Percentiles rank a stretch among this genome's conserved stretches.
These are phyloP conservation scores for Parafenestella ontariensis DNA, from an alignment of 2,329 filamentous ascomycete species.

Conservation along the genomic window DNA sequence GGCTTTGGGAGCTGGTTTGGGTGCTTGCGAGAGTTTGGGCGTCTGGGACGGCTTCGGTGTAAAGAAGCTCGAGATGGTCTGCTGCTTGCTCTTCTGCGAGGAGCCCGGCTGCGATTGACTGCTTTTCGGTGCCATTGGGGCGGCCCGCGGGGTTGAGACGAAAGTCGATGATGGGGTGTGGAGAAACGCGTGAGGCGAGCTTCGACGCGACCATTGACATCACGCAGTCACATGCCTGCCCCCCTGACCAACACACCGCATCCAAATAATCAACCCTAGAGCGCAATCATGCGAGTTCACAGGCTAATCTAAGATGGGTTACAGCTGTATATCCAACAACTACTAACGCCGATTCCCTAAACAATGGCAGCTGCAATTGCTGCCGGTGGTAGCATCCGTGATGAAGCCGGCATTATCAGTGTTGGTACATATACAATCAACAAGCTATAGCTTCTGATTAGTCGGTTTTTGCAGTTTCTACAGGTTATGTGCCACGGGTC, in stretches of 20 bases:
- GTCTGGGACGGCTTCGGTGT: conserved; percentile 53
- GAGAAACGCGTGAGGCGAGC: conserved; percentile 23
- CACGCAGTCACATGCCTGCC: conserved; percentile 32
- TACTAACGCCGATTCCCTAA: no score
- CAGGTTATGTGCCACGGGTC: no score
- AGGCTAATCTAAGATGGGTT: background rate
- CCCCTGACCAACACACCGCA: no score
- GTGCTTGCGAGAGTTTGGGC: conserved; percentile 29
- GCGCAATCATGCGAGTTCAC: background rate
- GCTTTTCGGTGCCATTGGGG: conserved; percentile 47
- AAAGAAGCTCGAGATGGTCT: conserved; percentile 88
- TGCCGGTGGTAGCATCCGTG: no score
- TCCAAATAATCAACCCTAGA: background rate
- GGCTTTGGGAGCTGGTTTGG: conserved; percentile 20
- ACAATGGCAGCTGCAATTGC: no score
- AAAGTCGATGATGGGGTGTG: conserved; percentile 10
- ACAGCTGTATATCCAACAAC: background rate
- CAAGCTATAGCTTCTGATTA: no score
- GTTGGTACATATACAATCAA: no score
- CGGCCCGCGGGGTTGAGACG: conserved; percentile 9
- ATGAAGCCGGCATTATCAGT: no score
- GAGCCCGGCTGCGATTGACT: conserved; percentile 39
- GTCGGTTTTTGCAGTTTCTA: no score
- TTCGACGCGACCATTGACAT: conserved; percentile 15
- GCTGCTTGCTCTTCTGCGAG: conserved; percentile 69